These are phyloP conservation scores for Leccinum sublutescens DNA, from an alignment of 768 basidiomycete species.

Conservation along the genomic window DNA sequence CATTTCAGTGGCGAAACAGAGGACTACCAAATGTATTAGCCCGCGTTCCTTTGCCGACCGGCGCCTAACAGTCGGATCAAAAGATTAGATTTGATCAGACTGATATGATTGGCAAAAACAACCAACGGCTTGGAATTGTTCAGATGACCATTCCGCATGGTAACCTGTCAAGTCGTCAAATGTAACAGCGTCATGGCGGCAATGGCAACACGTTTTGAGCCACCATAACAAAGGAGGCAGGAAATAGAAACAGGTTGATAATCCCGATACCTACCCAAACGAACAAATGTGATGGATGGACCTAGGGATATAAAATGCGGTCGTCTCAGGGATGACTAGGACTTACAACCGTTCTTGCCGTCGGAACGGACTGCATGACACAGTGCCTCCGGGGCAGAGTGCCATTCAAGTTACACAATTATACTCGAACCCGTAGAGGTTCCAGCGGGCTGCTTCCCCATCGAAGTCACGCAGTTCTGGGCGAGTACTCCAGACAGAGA, in stretches of 20 bases:
- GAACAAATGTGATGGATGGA: background rate
- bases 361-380: background rate
- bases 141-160: too few relatives aligned
- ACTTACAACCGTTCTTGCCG: background rate
- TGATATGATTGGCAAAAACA: too few relatives aligned
- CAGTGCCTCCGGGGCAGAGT: background rate
- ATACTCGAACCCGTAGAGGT: conserved; percentile 20
- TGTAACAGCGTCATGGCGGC: too few relatives aligned
- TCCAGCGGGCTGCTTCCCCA: conserved; percentile 15
- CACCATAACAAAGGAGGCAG: conserved; percentile 3
- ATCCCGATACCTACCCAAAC: background rate
- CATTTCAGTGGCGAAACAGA: too few relatives aligned
- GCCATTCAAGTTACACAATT: background rate
- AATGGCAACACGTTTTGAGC: background rate
- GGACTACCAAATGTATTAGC: too few relatives aligned
- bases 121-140: too few relatives aligned
- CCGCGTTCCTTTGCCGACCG: too few relatives aligned
- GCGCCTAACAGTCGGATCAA: too few relatives aligned
- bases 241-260: background rate
- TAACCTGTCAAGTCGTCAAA: too few relatives aligned
- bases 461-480: conserved; percentile 33
- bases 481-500: too few relatives aligned
- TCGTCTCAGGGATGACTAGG: background rate
- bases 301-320: background rate
- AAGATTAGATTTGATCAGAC: too few relatives aligned